phyloP scores from a whole-genome alignment of 1,284 basidiomycete species.

The Melampsora larici-populina region DNA sequence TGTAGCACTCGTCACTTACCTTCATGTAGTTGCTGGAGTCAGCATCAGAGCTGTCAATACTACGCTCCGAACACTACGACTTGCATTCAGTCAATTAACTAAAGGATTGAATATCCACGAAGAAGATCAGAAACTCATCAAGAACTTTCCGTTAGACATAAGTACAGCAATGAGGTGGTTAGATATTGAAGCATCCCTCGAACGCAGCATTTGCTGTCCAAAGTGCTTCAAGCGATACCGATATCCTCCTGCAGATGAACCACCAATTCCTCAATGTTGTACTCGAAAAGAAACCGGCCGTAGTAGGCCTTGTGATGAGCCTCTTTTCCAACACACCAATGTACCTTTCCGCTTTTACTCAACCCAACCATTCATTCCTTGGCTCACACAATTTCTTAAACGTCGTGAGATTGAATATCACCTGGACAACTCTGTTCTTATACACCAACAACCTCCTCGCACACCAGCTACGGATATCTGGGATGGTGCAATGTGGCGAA shows the following conservation, averaged over 20 bases:
- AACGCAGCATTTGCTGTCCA: slow-evolving; percentile 5
- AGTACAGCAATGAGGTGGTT: slow-evolving; percentile 10
- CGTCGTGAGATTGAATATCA: background rate
- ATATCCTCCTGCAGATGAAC: background rate
- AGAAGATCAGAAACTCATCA: background rate
- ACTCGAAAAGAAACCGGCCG: slow-evolving; percentile 4
- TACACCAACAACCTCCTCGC: background rate
- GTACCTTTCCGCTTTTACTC: slow-evolving; percentile 1
- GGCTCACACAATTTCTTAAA: background rate
- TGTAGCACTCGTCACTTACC: slow-evolving; percentile 3
- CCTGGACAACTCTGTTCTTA: background rate
- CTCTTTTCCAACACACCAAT: background rate
- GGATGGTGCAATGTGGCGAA: slow-evolving; percentile 19
- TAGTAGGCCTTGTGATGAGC: background rate
- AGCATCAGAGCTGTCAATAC: background rate
- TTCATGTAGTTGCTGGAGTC: slow-evolving; percentile 19
- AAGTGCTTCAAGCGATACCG: slow-evolving; percentile 16
- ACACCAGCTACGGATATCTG: background rate
- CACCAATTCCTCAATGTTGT: background rate
- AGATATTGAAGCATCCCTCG: background rate
- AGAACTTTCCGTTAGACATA: slow-evolving; percentile 3
- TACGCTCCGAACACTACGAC: background rate
- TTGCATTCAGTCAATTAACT: background rate
- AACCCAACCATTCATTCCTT: slow-evolving; percentile 1
- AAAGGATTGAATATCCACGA: background rate